Base-by-base conservation (phyloP, 805 yeast genomes). In the Cephaloascus albidus region DNA sequence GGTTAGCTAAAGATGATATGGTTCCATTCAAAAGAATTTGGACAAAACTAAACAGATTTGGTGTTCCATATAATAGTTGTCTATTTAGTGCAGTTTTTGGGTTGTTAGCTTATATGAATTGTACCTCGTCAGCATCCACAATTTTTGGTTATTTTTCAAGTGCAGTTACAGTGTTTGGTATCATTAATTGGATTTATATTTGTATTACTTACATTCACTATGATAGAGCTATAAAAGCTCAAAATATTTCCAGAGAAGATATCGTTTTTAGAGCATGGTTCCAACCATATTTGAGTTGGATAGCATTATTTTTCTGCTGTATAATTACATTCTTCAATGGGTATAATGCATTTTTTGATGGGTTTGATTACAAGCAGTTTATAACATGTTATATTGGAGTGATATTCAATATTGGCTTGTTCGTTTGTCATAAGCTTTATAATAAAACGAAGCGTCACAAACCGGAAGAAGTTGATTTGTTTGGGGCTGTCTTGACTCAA, bases 1-100 rank as follows among this genome's bases (percentile, higher is more conserved):
- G 49, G 10, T 44, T 50, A 37, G 52, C 53, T n/a, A 39, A 45
- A 38, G 46, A 45, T 40, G 52, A 52, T 10, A 41, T 43, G 36
- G 51, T 44, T 10, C 55, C 55, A 19, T 23, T 23, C 12, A 23
- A 23, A 23, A 49, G 39, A 36, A 31, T 47, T 33, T 47, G 47
- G 26, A 40, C 38, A 23, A 45, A 40, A 36, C 43, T 49, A 43
- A 50, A 46, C 35, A 43, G 40, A 30, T 23, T 34, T 15, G 36
- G 40, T 26, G 43, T 20, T 32, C 36, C 41, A 17, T 38, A 36
- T 18, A 31, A 40, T 36, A 47, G 45, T 17, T 43, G 43, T 16
- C 12, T 48, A 2, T 38, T 45, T 30, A 43, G 44, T 6, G 38
- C 44, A 6, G 8, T 47, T 19, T 43, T 40, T 32, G 52, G 52